Percentiles rank a stretch among this genome's conserved stretches.
These are phyloP conservation scores for Heritiera fomes DNA, from an alignment of 345 rosid species.

Conservation along the genomic window DNA sequence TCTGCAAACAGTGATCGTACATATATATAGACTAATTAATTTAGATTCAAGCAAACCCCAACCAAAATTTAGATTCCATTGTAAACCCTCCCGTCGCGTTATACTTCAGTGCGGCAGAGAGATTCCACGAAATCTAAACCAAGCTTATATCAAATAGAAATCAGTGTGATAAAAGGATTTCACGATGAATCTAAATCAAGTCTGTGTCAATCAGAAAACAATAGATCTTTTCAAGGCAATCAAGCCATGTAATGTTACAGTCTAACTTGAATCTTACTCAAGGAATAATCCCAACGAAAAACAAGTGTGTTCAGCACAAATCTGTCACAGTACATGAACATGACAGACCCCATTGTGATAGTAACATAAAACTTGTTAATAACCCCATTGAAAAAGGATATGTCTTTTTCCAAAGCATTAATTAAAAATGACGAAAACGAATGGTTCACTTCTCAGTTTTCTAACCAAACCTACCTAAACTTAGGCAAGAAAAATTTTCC, in stretches of 20 bases:
- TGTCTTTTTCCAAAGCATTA: not conserved
- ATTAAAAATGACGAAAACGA: not conserved
- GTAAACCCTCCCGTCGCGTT: too few relatives aligned
- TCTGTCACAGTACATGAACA: not conserved
- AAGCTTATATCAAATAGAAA: too few relatives aligned
- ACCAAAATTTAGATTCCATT: too few relatives aligned
- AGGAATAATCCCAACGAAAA: not conserved
- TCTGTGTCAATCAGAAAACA: not conserved
- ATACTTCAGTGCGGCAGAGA: too few relatives aligned
- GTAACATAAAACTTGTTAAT: too few relatives aligned
- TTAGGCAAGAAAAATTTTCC: not conserved
- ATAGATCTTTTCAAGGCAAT: not conserved
- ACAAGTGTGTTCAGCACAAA: not conserved
- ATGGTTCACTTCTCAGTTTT: not conserved
- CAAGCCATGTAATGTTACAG: not conserved
- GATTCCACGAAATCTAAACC: too few relatives aligned
- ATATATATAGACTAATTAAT: too few relatives aligned
- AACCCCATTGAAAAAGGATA: not conserved
- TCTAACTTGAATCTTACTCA: not conserved
- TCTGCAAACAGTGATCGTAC: not conserved
- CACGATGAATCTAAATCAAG: too few relatives aligned
- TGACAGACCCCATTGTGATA: not conserved
- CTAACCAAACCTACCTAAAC: constrained; percentile 47
- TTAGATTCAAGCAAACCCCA: too few relatives aligned
- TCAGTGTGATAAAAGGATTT: too few relatives aligned